Evolutionary conservation across 2,329 filamentous ascomycete genomes (phyloP).

Genomic region (Trichoderma atrobrunneum): DNA sequence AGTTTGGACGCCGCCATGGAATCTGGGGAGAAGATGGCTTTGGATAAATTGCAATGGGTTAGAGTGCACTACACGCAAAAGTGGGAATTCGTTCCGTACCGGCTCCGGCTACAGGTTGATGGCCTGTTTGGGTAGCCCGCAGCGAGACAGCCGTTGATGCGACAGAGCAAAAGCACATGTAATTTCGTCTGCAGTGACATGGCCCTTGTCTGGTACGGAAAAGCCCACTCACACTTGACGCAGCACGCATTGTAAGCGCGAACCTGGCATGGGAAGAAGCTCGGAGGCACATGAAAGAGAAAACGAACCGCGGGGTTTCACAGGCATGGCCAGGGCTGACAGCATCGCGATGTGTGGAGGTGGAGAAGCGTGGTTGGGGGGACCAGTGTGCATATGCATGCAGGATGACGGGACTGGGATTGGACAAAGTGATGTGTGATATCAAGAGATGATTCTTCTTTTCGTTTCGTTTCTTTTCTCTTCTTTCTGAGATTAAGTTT

Average conservation of each 20-base stretch:
- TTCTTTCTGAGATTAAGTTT: neutral
- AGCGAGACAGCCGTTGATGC: neutral
- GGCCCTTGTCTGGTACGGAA: neutral
- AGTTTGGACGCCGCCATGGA: neutral
- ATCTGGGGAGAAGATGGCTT: neutral
- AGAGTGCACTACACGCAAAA: neutral
- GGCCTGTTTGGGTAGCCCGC: neutral
- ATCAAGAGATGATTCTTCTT: neutral
- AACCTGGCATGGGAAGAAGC: neutral
- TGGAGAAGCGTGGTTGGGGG: neutral
- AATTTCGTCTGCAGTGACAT: neutral
- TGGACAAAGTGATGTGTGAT: neutral
- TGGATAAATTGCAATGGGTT: too few species aligned
- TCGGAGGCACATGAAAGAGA: neutral
- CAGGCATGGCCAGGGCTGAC: slow-evolving; percentile 4
- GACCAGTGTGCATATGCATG: slow-evolving; percentile 2
- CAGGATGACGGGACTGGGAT: neutral
- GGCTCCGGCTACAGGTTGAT: neutral
- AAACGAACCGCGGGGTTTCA: neutral
- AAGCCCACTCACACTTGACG: neutral
- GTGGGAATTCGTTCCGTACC: neutral
- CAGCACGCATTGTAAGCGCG: neutral
- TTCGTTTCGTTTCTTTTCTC: neutral
- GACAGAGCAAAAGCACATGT: neutral
- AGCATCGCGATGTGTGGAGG: slow-evolving; percentile 3